Base-by-base conservation (phyloP, 441 rosid genomes). In the Populus tomentosa region DNA sequence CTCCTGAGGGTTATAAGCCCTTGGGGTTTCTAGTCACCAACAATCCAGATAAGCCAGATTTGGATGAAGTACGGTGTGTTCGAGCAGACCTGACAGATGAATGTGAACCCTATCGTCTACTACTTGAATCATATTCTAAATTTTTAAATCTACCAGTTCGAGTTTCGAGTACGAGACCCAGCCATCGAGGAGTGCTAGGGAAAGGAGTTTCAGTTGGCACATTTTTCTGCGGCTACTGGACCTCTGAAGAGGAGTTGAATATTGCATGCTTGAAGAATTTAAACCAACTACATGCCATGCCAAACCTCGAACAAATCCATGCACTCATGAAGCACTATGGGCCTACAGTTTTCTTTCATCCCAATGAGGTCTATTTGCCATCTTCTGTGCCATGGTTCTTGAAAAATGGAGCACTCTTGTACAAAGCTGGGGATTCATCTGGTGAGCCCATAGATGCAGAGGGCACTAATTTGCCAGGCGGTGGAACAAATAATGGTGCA, bases 321-420 rank as follows among this genome's bases (percentile, higher is more conserved):
- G 85, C 85, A 4, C 85, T 91, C 62, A 84, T 93, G 66, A 80
- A 78, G 50, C 93, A 89, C 83, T 92, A 89, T 61, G 97, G 97
- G 23, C 97, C 97, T 9, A 87, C 84, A 2, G 81, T 93, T 24
- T 89, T 88, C 88, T 90, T 93, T 79, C 94, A 93, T 84, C 91
- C 91, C 36, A 82, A 80, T n/a, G 98, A 95, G 74, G 77, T 67
- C 61, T 93, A 84, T 82, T 82, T 95, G 65, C 97, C 98, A 40
- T 95, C 94, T 40, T 93, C 97, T 20, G 92, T 95, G 75, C 81
- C 92, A 0, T 90, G 98, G 97, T 87, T 92, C 82, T 93, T 92
- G 53, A 53, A 87, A 79, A 90, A 83, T 63, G 97, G 97, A n/a
- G 88, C 97, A 14, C 76, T 87, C 56, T 69, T 92, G 69, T 86